Percentiles rank a stretch among this genome's conserved stretches.
Conservation (phyloP, 345 rosid species). For the Rhodomyrtus tomentosa region DNA sequence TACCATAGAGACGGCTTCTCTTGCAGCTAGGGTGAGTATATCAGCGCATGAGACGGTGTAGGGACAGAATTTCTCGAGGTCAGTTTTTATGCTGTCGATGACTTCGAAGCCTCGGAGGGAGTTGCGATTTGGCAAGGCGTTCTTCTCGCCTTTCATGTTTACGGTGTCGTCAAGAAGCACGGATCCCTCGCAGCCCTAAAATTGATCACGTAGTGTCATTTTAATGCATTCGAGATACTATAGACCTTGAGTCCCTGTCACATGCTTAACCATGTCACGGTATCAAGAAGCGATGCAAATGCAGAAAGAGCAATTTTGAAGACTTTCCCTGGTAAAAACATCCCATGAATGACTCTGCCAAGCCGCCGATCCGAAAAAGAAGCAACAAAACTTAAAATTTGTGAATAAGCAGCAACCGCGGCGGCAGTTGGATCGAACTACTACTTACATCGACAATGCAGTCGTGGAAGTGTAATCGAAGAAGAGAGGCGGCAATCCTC, state of each 20-base stretch:
- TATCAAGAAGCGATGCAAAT: background rate
- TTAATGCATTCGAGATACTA: background rate
- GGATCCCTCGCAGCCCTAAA: slow-evolving; percentile 68
- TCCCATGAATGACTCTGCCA: background rate
- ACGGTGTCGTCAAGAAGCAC: slow-evolving; percentile 60
- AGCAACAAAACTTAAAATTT: background rate
- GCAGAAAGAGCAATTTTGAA: background rate
- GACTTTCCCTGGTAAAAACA: background rate
- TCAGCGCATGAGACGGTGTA: slow-evolving; percentile 65
- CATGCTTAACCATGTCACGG: background rate
- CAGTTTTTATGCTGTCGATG: slow-evolving; percentile 57
- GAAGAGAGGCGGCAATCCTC: slow-evolving; percentile 84
- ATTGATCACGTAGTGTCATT: background rate
- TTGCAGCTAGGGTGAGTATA: slow-evolving; percentile 69
- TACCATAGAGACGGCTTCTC: slow-evolving; percentile 64
- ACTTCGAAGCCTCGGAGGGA: slow-evolving; percentile 72
- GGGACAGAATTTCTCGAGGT: slow-evolving; percentile 60
- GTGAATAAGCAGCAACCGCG: background rate
- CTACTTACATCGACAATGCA: slow-evolving; percentile 66
- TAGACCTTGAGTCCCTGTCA: too few species aligned
- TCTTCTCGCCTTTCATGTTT: slow-evolving; percentile 58
- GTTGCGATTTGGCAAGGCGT: slow-evolving; percentile 52
- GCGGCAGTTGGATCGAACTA: background rate
- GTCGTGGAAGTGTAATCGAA: slow-evolving; percentile 77
- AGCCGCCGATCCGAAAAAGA: background rate